Evolutionary conservation across 2,329 filamentous ascomycete genomes (phyloP).

Genomic region (Neurospora sp.): DNA sequence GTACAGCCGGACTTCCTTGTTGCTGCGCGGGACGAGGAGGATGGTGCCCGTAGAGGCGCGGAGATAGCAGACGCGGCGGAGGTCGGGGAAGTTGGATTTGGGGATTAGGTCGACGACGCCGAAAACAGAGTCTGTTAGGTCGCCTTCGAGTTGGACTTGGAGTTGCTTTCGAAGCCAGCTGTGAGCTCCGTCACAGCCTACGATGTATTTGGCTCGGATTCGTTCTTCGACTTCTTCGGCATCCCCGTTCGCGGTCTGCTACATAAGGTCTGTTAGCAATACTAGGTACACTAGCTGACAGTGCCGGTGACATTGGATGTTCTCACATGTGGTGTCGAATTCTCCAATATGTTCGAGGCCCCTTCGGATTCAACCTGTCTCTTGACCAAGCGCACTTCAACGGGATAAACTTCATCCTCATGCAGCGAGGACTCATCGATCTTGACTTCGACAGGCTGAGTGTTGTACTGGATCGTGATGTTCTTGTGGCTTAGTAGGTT

Average conservation of each 20-base stretch:
- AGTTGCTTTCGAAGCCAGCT: slow-evolving; percentile 43
- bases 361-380: neutral
- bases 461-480: slow-evolving; percentile 6
- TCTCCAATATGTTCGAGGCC: neutral
- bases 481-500: slow-evolving; percentile 7
- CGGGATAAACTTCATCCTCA: neutral
- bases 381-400: neutral
- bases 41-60: slow-evolving; percentile 43
- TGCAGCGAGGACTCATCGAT: slow-evolving; percentile 1
- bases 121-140: slow-evolving; percentile 26
- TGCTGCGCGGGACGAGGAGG: slow-evolving; percentile 48
- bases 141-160: slow-evolving; percentile 31
- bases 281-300: neutral
- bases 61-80: slow-evolving; percentile 43
- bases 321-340: neutral
- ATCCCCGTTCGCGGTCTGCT: neutral
- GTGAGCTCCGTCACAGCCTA: slow-evolving; percentile 49
- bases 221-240: neutral
- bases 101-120: slow-evolving; percentile 46
- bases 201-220: slow-evolving; percentile 37
- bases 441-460: neutral
- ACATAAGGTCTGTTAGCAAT: neutral
- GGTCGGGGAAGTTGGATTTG: slow-evolving; percentile 50
- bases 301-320: neutral
- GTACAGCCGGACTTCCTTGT: slow-evolving; percentile 43